Base-by-base conservation (phyloP, 495 filamentous ascomycete species). In the Achaetomiella virescens region DNA sequence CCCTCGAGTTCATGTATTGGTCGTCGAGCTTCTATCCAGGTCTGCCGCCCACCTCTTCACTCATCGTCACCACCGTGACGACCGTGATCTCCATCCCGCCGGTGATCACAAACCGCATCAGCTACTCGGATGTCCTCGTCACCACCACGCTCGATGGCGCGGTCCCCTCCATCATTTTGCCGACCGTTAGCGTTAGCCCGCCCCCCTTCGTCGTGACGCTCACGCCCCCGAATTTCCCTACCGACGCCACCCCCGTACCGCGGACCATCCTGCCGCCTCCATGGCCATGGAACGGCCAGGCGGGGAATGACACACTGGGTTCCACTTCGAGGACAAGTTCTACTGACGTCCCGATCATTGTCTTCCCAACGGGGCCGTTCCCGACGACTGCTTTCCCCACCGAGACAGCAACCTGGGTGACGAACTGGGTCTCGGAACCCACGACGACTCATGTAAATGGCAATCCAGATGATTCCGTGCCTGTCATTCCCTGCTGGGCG, bases 401-500 rank as follows among this genome's bases (percentile, higher is more conserved):
- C 15, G 48, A 31, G 1, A 41, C 42, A 2, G 48, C 17, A 0
- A 52, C 41, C 11, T 59, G 37, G 37, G 36, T 42, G 18, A 52
- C 49, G 21, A 15, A 52, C 2, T 52, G 18, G 36, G 49, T 52
- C 22, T 37, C 49, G 1, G 49, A 42, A 15, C 21, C 37, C 18
- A 52, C 37, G 7, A 52, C 49, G 18, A 52, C 18, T 9, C 5
- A 18, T 1, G 49, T 43, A 37, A n/a, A 43, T n/a, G 49, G 37
- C 6, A 4, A 31, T 5, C 27, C 20, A 17, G 27, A 29, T 6
- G 35, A 37, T 37, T 15, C 35, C 3, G 6, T 40, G 21, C 49
- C 49, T 38, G 38, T 52, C 20, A 52, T 52, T 31, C 37, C 49
- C 36, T 52, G 49, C 37, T 52, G 49, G 49, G 37, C 24, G 2